Evolutionary conservation across 179 eudicot genomes (phyloP), one percentile per base, ranked within the genome.

Genomic region (Silene coronaria): DNA sequence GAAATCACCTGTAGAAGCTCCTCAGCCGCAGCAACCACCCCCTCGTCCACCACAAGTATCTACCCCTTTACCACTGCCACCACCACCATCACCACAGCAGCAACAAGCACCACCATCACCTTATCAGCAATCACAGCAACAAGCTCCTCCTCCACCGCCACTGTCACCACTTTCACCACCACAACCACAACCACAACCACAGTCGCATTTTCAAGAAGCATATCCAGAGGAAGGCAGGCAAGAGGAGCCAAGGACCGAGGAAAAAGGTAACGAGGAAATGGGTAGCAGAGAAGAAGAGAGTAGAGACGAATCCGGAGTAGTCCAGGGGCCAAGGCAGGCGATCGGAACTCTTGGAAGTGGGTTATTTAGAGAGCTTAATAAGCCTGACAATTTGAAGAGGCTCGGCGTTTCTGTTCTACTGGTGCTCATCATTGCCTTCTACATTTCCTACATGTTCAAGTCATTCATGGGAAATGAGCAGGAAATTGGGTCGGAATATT

Each of bases 341-440:
- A 62, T 30, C 17, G 34, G 58, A 11, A 38, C 46, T 38, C 46
- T 38, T 10, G 58, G 58, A 51, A 76, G 76, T 38, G 79, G 51
- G 36, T 17, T 83, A 28, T 80, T 80, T 6, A 77, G 75, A 75
- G 83, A 82, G 72, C 60, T 82, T 64, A 84, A 71, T 83, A 83
- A 78, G 72, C 77, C 85, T 10, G 85, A 74, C 46, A 80, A 75
- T 55, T 21, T 71, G 74, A 78, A 76, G 67, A 84, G 78, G 76
- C 22, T 85, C 10, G 76, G 65, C 67, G 77, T 82, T 70, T 79
- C 77, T 63, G 77, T 77, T 76, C 66, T 84, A 16, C 19, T 82
- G 66, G 85, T 76, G 69, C 26, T 86, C 73, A 71, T 76, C 3
- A 58, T 87, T 46, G 90, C 82, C 73, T 62, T 84, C 67, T 81